Conservation (phyloP, 768 basidiomycete genomes). For the Boletellus ananiceps region DNA sequence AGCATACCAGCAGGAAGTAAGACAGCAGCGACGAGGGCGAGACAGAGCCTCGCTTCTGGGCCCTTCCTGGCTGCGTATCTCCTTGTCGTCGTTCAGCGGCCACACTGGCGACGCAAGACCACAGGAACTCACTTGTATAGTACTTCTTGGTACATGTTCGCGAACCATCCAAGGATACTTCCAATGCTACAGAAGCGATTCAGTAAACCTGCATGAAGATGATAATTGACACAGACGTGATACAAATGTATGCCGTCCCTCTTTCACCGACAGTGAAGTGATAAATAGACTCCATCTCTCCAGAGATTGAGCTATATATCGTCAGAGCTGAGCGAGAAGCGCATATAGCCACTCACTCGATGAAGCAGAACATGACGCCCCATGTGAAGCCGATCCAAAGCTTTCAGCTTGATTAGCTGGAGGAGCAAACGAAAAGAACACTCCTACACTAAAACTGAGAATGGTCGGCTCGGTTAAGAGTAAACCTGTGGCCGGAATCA, state of each 20-base stretch:
- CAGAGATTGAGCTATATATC: constrained; percentile 45
- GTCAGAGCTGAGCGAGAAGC: constrained; percentile 2
- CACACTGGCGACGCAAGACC: background rate
- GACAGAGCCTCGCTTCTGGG: constrained; percentile 58
- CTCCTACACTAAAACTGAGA: constrained; percentile 60
- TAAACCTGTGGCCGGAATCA: constrained; percentile 13
- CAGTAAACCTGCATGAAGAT: background rate
- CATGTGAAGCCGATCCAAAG: constrained; percentile 73
- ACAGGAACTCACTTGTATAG: constrained; percentile 41
- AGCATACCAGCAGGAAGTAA: constrained; percentile 60
- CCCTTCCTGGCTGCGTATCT: constrained; percentile 32
- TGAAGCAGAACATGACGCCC: constrained; percentile 68
- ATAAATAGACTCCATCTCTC: constrained; percentile 53
- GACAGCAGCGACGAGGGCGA: constrained; percentile 50
- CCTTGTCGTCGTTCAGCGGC: constrained; percentile 12
- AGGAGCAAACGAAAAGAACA: background rate
- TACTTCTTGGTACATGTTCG: constrained; percentile 45
- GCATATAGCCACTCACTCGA: constrained; percentile 41
- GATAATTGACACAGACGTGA: constrained; percentile 40
- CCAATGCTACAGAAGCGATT: constrained; percentile 43
- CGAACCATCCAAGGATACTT: constrained; percentile 43
- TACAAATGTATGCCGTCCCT: constrained; percentile 55
- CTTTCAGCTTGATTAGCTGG: constrained; percentile 31
- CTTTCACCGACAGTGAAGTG: constrained; percentile 54
- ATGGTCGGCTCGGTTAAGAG: constrained; percentile 60